These are phyloP conservation scores for Ustilago esculenta DNA, from an alignment of 1,284 basidiomycete genomes.

Conservation along the genomic window DNA sequence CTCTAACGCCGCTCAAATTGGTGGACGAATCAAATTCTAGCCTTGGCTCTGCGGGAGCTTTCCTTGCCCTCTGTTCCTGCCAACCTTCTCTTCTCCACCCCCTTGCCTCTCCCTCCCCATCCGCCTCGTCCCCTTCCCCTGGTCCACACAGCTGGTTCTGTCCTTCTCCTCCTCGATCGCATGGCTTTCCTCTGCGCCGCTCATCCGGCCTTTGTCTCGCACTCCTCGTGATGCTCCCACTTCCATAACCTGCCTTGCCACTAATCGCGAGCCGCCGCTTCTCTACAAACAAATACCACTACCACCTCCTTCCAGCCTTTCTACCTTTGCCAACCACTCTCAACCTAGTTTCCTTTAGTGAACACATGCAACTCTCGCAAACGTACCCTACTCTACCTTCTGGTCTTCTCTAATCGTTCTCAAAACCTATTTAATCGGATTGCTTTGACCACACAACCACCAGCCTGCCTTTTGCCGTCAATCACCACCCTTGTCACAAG, in stretches of 20 bases:
- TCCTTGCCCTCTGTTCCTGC: too few species aligned
- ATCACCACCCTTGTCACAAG: too few species aligned
- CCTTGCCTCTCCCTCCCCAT: neutral
- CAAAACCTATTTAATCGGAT: neutral
- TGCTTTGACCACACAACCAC: neutral
- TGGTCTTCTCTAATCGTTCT: neutral
- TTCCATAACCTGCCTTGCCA: neutral
- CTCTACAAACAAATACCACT: neutral
- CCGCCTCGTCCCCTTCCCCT: neutral
- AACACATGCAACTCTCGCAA: neutral
- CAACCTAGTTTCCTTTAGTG: too few species aligned
- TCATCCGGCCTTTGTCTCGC: neutral
- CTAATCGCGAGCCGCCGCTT: constrained; percentile 5
- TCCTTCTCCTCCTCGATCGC: constrained; percentile 1
- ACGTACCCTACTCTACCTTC: neutral
- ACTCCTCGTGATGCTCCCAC: constrained; percentile 9
- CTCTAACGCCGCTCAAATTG: too few species aligned
- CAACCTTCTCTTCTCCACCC: too few species aligned
- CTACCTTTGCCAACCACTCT: too few species aligned
- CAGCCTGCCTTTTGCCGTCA: too few species aligned
- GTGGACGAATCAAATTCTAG: too few species aligned
- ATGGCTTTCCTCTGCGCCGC: constrained; percentile 4
- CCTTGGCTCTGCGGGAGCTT: too few species aligned
- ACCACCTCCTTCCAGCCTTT: too few species aligned
- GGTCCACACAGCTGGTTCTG: neutral